Conservation (phyloP, 2,329 filamentous ascomycete genomes). For the Aureobasidium sp. region DNA sequence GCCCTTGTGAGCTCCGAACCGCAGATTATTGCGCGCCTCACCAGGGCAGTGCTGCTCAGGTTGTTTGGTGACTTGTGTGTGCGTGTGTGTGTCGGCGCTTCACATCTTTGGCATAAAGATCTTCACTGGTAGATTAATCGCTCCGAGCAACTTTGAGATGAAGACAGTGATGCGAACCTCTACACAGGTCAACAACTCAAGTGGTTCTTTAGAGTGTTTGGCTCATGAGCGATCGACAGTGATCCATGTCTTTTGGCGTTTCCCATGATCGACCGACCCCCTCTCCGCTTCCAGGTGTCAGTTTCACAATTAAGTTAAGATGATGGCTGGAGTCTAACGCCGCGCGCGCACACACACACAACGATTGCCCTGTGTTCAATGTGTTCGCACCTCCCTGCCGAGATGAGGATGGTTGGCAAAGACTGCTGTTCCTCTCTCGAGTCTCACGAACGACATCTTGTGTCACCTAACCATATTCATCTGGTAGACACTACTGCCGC, state of each 20-base stretch:
- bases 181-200: not conserved
- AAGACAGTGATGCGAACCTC: not conserved
- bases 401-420: not conserved
- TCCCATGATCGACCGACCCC: constrained; percentile 2
- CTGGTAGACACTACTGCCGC: not conserved
- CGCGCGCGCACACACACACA: not conserved
- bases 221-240: constrained; percentile 8
- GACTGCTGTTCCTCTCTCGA: not conserved
- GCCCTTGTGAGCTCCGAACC: not conserved
- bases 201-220: constrained; percentile 8
- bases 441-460: not conserved
- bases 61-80: not conserved
- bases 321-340: constrained; percentile 12
- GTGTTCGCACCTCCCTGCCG: not conserved
- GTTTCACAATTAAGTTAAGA: constrained; percentile 14
- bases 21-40: constrained; percentile 7
- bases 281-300: constrained; percentile 13
- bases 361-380: constrained; percentile 6
- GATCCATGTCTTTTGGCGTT: constrained; percentile 8
- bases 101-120: not conserved
- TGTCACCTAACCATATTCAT: not conserved
- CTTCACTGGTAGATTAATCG: not conserved
- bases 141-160: not conserved
- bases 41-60: not conserved
- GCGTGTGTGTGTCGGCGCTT: not conserved